These are phyloP conservation scores for Amanita rimosa DNA, from an alignment of 768 basidiomycete genomes.

Conservation along the genomic window DNA sequence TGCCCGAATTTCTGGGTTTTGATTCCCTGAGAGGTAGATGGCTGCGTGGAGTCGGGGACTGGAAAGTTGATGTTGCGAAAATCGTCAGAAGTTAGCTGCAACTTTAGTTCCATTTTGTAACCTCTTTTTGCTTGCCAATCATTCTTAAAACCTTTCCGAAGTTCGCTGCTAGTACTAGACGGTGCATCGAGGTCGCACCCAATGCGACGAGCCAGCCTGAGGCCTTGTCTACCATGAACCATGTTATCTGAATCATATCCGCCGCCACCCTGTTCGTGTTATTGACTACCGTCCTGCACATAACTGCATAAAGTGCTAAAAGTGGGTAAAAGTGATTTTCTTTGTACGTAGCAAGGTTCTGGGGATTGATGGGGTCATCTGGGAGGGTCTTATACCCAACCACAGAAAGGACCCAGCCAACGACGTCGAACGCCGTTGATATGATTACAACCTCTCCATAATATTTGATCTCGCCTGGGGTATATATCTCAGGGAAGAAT, in stretches of 20 bases:
- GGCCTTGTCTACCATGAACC: neutral
- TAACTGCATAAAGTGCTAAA: neutral
- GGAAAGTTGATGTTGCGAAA: neutral
- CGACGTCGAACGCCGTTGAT: neutral
- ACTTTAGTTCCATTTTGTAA: too few relatives aligned
- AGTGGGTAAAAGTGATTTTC: slow-evolving; percentile 4
- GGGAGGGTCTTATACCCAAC: neutral
- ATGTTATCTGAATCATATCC: neutral
- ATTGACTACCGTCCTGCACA: neutral
- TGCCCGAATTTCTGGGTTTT: neutral
- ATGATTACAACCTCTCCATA: neutral
- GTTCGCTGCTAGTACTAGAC: neutral
- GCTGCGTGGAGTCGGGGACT: too few relatives aligned
- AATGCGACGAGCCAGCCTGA: neutral
- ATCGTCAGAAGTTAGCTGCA: neutral
- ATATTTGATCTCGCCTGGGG: neutral
- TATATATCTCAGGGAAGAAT: neutral
- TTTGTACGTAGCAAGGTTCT: neutral
- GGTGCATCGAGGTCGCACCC: neutral
- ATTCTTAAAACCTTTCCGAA: too few relatives aligned
- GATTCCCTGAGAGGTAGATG: neutral
- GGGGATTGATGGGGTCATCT: neutral
- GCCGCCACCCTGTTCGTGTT: neutral
- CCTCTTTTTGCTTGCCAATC: too few relatives aligned
- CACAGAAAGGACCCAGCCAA: slow-evolving; percentile 4